phyloP scores from a whole-genome alignment of 352 stramenopile species.

The Phytopythium sindhum region DNA sequence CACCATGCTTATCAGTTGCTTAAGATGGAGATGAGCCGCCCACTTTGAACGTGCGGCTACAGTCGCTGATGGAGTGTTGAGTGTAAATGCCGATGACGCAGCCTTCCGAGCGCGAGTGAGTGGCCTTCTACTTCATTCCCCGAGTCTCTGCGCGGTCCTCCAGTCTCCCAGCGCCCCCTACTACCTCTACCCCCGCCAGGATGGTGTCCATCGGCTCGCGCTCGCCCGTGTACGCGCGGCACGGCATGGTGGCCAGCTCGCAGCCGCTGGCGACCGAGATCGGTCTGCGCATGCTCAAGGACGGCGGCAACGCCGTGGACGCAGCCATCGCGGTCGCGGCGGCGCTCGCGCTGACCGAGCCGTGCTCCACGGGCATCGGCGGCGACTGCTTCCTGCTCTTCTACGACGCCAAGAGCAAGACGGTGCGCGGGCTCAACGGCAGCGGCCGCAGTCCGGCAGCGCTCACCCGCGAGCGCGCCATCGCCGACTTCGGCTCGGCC shows the following conservation, averaged over 20 bases:
- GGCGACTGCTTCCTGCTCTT: slow-evolving; percentile 96
- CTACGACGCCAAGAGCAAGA: slow-evolving; percentile 84
- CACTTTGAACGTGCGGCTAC: neutral
- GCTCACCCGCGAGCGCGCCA: slow-evolving; percentile 78
- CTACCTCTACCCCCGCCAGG: neutral
- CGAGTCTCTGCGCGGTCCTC: neutral
- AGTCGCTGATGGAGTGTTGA: neutral
- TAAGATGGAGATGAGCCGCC: neutral
- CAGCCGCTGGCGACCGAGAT: slow-evolving; percentile 94
- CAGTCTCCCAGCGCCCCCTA: neutral
- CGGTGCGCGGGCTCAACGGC: slow-evolving; percentile 91
- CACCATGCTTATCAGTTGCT: neutral
- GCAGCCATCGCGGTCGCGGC: slow-evolving; percentile 68
- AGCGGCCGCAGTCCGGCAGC: slow-evolving; percentile 81
- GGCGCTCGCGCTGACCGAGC: slow-evolving; percentile 61
- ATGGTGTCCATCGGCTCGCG: slow-evolving; percentile 67
- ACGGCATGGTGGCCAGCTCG: slow-evolving; percentile 92
- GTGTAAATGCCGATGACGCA: neutral
- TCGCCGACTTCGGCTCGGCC: slow-evolving; percentile 36
- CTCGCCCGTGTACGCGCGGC: slow-evolving; percentile 85
- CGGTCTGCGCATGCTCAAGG: slow-evolving; percentile 86
- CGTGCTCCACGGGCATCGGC: slow-evolving; percentile 76
- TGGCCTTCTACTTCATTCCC: neutral
- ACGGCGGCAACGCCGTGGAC: slow-evolving; percentile 94
- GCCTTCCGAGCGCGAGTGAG: neutral